phyloP scores from a whole-genome alignment of 768 basidiomycete genomes.

The Pleurotus sapidus region DNA sequence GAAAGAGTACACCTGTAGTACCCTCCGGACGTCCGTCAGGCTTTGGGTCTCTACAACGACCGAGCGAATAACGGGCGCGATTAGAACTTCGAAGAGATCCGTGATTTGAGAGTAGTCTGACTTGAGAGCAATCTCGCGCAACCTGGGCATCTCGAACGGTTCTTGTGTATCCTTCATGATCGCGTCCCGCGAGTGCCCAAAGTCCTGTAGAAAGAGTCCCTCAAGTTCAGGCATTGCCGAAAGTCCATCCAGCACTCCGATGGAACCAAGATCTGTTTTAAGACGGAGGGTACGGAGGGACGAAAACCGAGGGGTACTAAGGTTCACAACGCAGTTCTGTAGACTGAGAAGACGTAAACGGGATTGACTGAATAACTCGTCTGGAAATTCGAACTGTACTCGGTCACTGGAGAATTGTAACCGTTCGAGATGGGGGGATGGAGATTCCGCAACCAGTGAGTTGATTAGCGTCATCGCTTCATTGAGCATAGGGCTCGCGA shows the following conservation, averaged over 20 bases:
- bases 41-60: neutral
- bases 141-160: neutral
- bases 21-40: neutral
- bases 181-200: neutral
- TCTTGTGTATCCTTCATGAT: neutral
- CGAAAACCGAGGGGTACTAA: neutral
- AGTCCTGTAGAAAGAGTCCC: neutral
- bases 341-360: neutral
- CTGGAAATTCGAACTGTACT: neutral
- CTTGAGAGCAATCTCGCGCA: neutral
- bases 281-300: neutral
- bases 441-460: neutral
- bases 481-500: neutral
- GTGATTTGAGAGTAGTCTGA: neutral
- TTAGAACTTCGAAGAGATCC: neutral
- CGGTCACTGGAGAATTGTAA: neutral
- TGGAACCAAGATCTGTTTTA: neutral
- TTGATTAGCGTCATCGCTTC: neutral
- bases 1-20: neutral
- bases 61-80: neutral
- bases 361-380: neutral
- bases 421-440: neutral
- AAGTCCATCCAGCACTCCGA: neutral
- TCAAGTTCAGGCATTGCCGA: neutral
- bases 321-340: neutral